Conservation (phyloP, 441 rosid genomes). For the Rhodomyrtus psidioides region DNA sequence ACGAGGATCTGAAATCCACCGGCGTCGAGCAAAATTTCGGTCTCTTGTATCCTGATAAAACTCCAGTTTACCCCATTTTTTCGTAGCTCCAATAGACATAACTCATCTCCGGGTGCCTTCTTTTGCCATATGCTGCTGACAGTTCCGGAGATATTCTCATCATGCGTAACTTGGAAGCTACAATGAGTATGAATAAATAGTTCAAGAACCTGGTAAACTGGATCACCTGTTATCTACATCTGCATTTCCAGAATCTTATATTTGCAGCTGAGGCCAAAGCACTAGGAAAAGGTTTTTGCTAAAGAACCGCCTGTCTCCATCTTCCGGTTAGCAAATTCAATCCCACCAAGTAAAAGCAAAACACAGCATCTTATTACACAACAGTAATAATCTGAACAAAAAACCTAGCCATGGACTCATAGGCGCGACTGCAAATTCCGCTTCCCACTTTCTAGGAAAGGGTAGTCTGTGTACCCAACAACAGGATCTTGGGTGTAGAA, state of each 20-base stretch:
- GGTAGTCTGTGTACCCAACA: slow-evolving; percentile 81
- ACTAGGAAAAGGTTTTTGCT: background rate
- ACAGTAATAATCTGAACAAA: background rate
- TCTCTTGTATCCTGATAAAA: slow-evolving; percentile 16
- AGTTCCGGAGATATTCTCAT: background rate
- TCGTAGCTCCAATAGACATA: background rate
- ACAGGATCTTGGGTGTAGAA: slow-evolving; percentile 79
- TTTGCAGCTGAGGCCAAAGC: background rate
- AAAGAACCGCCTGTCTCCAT: background rate
- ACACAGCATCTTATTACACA: background rate
- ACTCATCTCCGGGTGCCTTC: background rate
- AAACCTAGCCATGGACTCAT: slow-evolving; percentile 14
- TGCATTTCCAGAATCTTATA: background rate
- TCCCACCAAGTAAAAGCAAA: background rate
- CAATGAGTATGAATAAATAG: background rate
- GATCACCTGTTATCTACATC: background rate
- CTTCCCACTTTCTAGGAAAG: slow-evolving; percentile 27
- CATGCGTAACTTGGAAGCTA: background rate
- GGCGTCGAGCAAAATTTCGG: slow-evolving; percentile 20
- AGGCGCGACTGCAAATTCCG: slow-evolving; percentile 36
- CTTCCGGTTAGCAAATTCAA: background rate
- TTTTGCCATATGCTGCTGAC: background rate
- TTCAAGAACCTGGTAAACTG: background rate
- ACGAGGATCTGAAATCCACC: slow-evolving; percentile 2
- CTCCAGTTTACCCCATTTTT: slow-evolving; percentile 6